Conservation (phyloP, 2,329 filamentous ascomycete species). For the Fusarium gaditjirri region DNA sequence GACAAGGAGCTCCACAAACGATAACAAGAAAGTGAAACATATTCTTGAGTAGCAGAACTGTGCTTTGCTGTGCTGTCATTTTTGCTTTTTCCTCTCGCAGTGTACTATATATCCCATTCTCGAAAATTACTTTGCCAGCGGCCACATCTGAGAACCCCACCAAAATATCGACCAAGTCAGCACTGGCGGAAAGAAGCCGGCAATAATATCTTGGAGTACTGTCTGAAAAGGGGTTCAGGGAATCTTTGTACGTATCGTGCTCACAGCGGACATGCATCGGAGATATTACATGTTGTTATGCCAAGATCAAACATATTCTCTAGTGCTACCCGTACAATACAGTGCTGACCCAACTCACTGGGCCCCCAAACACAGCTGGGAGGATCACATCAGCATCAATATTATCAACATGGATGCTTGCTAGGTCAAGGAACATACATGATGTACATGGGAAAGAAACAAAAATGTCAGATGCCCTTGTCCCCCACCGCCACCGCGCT, state of each 20-base stretch:
- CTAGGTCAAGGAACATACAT: slow-evolving; percentile 8
- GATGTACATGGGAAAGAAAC: slow-evolving; percentile 12
- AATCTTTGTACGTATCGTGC: not conserved
- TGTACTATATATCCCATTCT: not conserved
- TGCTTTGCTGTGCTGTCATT: not conserved
- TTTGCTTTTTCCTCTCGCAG: not conserved
- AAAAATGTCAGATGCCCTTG: slow-evolving; percentile 25
- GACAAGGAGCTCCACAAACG: not conserved
- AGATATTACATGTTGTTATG: slow-evolving; percentile 5
- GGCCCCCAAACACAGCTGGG: not conserved
- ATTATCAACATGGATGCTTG: not conserved
- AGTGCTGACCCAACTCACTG: not conserved
- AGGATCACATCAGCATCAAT: slow-evolving; percentile 1
- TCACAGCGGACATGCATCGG: slow-evolving; percentile 21
- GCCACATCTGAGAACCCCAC: slow-evolving; percentile 2
- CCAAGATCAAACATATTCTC: slow-evolving; percentile 4
- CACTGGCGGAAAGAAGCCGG: not conserved
- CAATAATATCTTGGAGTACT: not conserved
- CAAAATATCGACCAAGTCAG: not conserved
- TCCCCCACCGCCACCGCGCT: slow-evolving; percentile 34
- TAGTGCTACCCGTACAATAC: not conserved
- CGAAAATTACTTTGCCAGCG: slow-evolving; percentile 6
- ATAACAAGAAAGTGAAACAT: not conserved
- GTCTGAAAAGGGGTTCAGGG: not conserved
- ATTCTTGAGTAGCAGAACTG: not conserved